phyloP scores from a whole-genome alignment of 2,329 filamentous ascomycete genomes.

The Xylogone sp. region DNA sequence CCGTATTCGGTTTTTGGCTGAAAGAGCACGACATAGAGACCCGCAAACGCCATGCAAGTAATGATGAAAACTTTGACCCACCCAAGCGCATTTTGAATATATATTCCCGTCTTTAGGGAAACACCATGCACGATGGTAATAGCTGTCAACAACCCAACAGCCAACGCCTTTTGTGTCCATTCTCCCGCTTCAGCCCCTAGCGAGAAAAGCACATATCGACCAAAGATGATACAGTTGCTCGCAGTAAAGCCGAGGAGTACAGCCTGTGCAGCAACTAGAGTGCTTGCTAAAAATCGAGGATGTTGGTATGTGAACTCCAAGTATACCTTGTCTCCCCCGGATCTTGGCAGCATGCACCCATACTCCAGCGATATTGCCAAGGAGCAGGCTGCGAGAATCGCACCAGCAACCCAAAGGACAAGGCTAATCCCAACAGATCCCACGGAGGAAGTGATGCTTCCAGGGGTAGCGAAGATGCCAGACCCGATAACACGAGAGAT shows the following conservation, averaged over 20 bases:
- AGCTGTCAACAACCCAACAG: conserved; percentile 45
- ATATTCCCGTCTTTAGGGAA: conserved; percentile 53
- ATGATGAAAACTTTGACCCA: conserved; percentile 61
- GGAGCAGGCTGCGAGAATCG: conserved; percentile 38
- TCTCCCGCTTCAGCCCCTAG: conserved; percentile 34
- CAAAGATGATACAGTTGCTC: conserved; percentile 49
- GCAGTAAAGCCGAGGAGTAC: conserved; percentile 48
- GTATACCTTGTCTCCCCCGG: conserved; percentile 50
- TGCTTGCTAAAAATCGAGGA: conserved; percentile 49
- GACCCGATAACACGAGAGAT: conserved; percentile 25
- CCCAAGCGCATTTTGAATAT: conserved; percentile 57
- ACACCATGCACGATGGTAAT: conserved; percentile 58
- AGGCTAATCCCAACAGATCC: conserved; percentile 51
- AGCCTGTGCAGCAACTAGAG: conserved; percentile 47
- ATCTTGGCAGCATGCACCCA: conserved; percentile 40
- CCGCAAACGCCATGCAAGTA: conserved; percentile 57
- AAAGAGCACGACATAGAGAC: conserved; percentile 54
- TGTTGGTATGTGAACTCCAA: conserved; percentile 48
- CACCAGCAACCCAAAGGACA: conserved; percentile 50
- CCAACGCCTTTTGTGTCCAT: conserved; percentile 44
- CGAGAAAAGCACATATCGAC: conserved; percentile 46
- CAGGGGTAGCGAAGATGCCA: conserved; percentile 43
- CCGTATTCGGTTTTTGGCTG: conserved; percentile 21
- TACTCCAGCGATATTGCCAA: conserved; percentile 42
- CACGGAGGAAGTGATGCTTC: conserved; percentile 51